Percentiles rank a stretch among this genome's conserved stretches.
phyloP scores from a whole-genome alignment of 2,329 filamentous ascomycete genomes.

The Orbilia javanica region DNA sequence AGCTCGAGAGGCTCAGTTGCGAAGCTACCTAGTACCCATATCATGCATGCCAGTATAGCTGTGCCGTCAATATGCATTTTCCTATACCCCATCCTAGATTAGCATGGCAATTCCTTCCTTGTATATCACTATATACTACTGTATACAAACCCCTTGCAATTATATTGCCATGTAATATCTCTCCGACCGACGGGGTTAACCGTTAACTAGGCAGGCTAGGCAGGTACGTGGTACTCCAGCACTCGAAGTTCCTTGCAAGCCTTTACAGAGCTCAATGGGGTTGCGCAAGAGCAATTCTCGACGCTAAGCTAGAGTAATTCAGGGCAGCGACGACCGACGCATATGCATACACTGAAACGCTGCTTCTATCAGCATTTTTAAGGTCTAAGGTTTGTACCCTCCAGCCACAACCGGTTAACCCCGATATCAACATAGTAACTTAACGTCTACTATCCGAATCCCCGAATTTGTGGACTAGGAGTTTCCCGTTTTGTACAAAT shows the following conservation, averaged over 20 bases:
- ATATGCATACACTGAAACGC: too few relatives aligned
- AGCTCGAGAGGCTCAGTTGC: constrained; percentile 7
- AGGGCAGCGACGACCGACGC: constrained; percentile 6
- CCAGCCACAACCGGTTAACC: too few relatives aligned
- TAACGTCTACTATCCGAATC: too few relatives aligned
- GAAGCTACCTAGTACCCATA: constrained; percentile 15
- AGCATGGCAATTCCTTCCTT: constrained; percentile 1
- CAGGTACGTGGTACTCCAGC: neutral
- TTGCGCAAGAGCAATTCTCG: too few relatives aligned
- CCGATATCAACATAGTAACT: too few relatives aligned
- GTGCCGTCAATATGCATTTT: constrained; percentile 23
- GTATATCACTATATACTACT: neutral
- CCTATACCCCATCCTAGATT: neutral
- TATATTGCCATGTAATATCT: neutral
- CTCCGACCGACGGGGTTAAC: constrained; percentile 12
- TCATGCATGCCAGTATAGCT: constrained; percentile 22
- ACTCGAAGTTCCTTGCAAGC: neutral
- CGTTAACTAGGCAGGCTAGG: neutral
- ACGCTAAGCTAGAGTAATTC: neutral
- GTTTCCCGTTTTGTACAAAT: too few relatives aligned
- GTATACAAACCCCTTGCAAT: neutral
- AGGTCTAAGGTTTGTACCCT: too few relatives aligned
- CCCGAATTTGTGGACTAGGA: too few relatives aligned
- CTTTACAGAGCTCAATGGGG: neutral
- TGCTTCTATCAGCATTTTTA: neutral